Conservation (phyloP, 202 grass and related monocot genomes). For the Hordeum pubiflorum region DNA sequence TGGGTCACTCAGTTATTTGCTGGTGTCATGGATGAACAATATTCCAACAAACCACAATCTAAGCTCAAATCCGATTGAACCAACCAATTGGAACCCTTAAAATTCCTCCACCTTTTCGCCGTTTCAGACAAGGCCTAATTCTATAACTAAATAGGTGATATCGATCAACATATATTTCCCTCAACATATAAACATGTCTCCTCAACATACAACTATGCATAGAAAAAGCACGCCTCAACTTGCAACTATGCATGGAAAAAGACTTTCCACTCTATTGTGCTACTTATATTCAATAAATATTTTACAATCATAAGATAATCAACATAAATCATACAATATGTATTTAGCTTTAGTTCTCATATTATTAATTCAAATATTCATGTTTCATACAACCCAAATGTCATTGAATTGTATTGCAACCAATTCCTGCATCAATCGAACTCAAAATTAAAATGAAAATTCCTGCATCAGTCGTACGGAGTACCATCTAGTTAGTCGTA, state of each 20-base stretch:
- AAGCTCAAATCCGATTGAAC: neutral
- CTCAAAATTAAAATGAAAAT: too few species aligned
- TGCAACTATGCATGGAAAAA: neutral
- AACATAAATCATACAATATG: neutral
- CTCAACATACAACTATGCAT: neutral
- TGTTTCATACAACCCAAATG: neutral
- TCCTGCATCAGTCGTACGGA: too few species aligned
- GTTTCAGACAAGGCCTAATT: neutral
- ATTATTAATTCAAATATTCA: neutral
- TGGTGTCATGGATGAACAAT: neutral
- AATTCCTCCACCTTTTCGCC: neutral
- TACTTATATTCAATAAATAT: neutral
- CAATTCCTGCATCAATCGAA: too few species aligned
- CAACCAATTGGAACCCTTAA: neutral
- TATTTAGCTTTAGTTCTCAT: neutral
- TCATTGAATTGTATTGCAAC: neutral
- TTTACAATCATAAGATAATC: neutral
- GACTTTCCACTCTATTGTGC: neutral
- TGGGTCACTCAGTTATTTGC: neutral
- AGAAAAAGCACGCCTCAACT: neutral
- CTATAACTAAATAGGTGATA: neutral
- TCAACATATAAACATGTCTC: neutral
- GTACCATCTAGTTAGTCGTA: neutral
- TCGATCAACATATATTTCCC: neutral
- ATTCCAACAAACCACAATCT: neutral